Evolutionary conservation across 371 early-diverging fungal species (phyloP).

Genomic region (Mortierella sp.): DNA sequence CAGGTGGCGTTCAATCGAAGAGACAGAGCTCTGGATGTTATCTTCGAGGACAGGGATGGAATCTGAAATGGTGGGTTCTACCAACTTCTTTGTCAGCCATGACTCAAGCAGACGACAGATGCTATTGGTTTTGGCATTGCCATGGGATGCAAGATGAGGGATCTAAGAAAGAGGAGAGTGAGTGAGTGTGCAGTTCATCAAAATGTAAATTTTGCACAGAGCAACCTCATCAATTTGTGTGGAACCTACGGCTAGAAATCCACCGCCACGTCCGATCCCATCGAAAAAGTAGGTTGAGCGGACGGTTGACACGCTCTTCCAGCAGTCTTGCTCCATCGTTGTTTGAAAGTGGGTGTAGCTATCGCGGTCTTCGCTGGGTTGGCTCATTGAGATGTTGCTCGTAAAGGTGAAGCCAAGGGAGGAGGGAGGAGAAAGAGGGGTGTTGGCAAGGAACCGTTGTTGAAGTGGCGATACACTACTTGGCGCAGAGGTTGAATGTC

Average conservation of each 20-base stretch:
- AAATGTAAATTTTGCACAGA: too few relatives aligned
- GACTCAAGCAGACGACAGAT: slow-evolving; percentile 37
- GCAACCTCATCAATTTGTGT: background rate
- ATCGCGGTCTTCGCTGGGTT: slow-evolving; percentile 22
- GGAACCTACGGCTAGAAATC: slow-evolving; percentile 42
- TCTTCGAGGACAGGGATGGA: slow-evolving; percentile 47
- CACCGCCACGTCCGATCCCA: slow-evolving; percentile 51
- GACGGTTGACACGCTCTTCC: slow-evolving; percentile 49
- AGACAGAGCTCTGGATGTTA: slow-evolving; percentile 36
- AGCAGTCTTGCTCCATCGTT: slow-evolving; percentile 39
- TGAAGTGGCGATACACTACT: slow-evolving; percentile 6
- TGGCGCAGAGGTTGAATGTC: slow-evolving; percentile 35
- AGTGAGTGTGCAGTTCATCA: too few relatives aligned
- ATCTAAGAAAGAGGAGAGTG: too few relatives aligned
- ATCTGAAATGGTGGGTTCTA: slow-evolving; percentile 51
- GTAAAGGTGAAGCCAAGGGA: slow-evolving; percentile 26
- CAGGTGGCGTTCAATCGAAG: slow-evolving; percentile 39
- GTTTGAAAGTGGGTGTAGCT: slow-evolving; percentile 20
- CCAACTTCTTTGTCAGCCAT: slow-evolving; percentile 47
- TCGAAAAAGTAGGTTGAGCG: slow-evolving; percentile 50
- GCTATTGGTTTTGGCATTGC: slow-evolving; percentile 44
- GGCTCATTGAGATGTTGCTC: slow-evolving; percentile 10
- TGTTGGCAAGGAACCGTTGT: slow-evolving; percentile 9
- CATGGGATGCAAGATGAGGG: slow-evolving; percentile 50
- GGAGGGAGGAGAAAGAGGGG: background rate